Evolutionary conservation across 345 rosid genomes (phyloP), one percentile per base, ranked within the genome.

Genomic region (Salix arbutifolia): DNA sequence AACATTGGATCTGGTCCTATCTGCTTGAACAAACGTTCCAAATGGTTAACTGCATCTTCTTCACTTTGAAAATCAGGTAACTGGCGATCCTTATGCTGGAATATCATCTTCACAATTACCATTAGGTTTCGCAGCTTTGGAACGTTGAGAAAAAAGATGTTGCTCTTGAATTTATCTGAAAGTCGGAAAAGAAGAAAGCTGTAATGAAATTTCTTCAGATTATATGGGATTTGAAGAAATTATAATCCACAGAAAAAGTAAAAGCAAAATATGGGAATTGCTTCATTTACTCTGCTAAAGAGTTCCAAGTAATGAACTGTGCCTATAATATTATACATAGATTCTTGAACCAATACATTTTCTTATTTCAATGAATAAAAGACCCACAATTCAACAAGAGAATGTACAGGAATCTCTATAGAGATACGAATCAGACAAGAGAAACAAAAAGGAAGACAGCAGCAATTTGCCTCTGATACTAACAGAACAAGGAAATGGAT

Each of bases 61-160:
- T 78, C 79, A 60, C 79, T 71, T 74, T 40, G 76, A 71, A 70
- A 78, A 18, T 71, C 70, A 60, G 70, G 65, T 10, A 26, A 66
- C 30, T 16, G 28, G 26, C 0, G 1, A 35, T 72, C 73, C 68
- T 33, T 21, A 70, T 78, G 84, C 69, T 75, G 79, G 46, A 78
- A 82, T 26, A 82, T 50, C 13, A n/a, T 74, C 73, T 71, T 66
- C 4, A 69, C 75, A 40, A 81, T 73, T 23, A 48, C 61, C 37
- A 37, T n/a, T 26, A 81, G 40, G 68, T 69, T 74, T 68, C 75
- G 75, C 11, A 46, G 14, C 70, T 65, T 77, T 12, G 84, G 74
- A 67, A 81, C 84, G 8, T 71, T 69, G 30, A 81, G 61, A 77
- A 61, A 81, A 73, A 81, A 73, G 67, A 81, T 76, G 23, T 68